phyloP scores from a whole-genome alignment of 306 rosid species.

The Vicia villosa region DNA sequence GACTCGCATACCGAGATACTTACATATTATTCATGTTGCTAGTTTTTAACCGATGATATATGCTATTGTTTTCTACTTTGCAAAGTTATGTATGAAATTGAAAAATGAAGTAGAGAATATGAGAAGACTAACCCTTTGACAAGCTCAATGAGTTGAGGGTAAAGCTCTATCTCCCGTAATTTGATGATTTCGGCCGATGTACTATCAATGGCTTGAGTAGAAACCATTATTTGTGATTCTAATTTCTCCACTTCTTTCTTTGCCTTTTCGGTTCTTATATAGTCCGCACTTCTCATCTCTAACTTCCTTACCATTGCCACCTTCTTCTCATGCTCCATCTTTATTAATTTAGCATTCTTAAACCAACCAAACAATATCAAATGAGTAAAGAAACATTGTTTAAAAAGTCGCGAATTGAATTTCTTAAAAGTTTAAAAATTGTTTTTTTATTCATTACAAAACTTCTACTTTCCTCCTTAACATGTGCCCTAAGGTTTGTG shows the following conservation, averaged over 20 bases:
- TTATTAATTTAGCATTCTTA: constrained; percentile 74
- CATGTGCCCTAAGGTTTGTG: no score
- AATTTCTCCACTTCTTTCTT: constrained; percentile 90
- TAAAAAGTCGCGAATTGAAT: no score
- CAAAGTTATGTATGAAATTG: not conserved
- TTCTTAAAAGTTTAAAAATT: no score
- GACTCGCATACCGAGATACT: not conserved
- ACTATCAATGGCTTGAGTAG: constrained; percentile 86
- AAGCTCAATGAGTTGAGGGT: constrained; percentile 84
- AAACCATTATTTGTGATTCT: constrained; percentile 92
- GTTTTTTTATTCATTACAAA: no score
- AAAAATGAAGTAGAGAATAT: not conserved
- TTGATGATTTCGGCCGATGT: constrained; percentile 86
- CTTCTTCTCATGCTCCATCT: constrained; percentile 79
- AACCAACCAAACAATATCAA: constrained; percentile 26
- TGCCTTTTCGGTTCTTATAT: constrained; percentile 81
- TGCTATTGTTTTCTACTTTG: not conserved
- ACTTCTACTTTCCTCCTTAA: no score
- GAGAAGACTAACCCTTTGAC: constrained; percentile 81
- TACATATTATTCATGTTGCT: not conserved
- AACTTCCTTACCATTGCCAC: constrained; percentile 67
- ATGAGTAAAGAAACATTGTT: constrained; percentile 13
- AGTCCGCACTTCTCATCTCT: constrained; percentile 86
- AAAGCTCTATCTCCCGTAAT: constrained; percentile 78
- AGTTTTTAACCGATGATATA: constrained; percentile 6